Conservation (phyloP, 176 grass and related monocot species). For the Oryza meridionalis region DNA sequence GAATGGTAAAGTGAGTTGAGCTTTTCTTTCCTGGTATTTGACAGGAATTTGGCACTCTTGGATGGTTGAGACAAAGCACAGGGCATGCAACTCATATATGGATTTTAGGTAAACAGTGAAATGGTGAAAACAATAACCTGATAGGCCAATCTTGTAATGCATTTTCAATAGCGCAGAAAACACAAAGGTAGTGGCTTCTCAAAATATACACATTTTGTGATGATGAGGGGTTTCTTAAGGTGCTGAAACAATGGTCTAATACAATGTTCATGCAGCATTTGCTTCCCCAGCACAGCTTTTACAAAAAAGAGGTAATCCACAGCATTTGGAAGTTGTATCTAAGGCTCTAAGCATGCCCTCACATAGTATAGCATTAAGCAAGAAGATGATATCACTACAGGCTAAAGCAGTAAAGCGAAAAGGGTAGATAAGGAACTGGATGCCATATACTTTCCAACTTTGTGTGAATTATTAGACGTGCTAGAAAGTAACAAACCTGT, state of each 20-base stretch:
- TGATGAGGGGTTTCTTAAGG: not conserved
- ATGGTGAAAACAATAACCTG: not conserved
- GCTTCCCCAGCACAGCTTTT: not conserved
- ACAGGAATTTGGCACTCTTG: not conserved
- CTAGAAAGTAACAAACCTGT: conserved; percentile 56
- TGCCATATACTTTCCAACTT: conserved; percentile 15
- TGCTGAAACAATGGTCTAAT: not conserved
- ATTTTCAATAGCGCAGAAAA: conserved; percentile 1
- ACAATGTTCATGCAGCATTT: conserved; percentile 14
- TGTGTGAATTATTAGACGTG: conserved; percentile 14
- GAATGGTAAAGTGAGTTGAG: not conserved
- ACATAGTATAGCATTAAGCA: not conserved
- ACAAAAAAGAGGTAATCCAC: not conserved
- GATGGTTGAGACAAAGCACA: not conserved
- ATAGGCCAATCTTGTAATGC: not conserved
- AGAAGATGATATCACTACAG: not conserved
- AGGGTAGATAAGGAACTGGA: conserved; percentile 34
- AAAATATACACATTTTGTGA: not conserved
- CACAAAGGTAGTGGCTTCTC: not conserved
- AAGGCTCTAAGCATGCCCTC: conserved; percentile 31
- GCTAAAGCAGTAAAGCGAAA: not conserved
- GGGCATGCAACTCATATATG: not conserved
- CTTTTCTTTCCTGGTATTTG: not conserved
- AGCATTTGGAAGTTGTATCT: conserved; percentile 10
- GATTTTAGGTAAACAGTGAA: not conserved